These are phyloP conservation scores for Gremmenia infestans DNA, from an alignment of 2,329 filamentous ascomycete species.

Conservation along the genomic window DNA sequence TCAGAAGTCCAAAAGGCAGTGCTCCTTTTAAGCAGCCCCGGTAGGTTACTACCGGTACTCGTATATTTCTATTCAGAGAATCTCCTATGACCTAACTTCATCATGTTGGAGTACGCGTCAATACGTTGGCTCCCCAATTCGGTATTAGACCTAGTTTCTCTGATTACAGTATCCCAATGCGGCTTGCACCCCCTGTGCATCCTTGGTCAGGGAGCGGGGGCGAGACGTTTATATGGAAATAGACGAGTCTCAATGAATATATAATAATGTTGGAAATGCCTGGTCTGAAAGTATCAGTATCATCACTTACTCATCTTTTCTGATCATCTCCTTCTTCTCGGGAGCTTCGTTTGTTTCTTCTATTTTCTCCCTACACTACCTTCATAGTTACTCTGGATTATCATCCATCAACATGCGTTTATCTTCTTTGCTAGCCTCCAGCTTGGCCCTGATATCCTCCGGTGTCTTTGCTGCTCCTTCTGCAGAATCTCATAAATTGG, in stretches of 20 bases:
- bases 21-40: not conserved
- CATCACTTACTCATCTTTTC: not conserved
- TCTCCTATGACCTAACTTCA: too few relatives aligned
- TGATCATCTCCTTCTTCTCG: not conserved
- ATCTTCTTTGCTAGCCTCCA: constrained; percentile 7
- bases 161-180: not conserved
- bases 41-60: not conserved
- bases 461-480: constrained; percentile 14
- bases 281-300: not conserved
- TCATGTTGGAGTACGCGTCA: too few relatives aligned
- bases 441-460: constrained; percentile 9
- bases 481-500: constrained; percentile 4
- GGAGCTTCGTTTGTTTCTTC: constrained; percentile 1
- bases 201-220: not conserved
- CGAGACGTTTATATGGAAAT: not conserved
- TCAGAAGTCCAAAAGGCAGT: not conserved
- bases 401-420: constrained; percentile 8
- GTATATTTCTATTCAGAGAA: too few relatives aligned
- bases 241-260: not conserved
- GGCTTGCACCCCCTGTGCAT: not conserved
- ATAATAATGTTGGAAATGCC: not conserved
- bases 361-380: not conserved
- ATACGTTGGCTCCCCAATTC: too few relatives aligned
- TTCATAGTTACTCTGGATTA: not conserved
- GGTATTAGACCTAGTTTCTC: not conserved